These are phyloP conservation scores for Thelonectria discophora DNA, from an alignment of 2,329 filamentous ascomycete species.

Conservation along the genomic window DNA sequence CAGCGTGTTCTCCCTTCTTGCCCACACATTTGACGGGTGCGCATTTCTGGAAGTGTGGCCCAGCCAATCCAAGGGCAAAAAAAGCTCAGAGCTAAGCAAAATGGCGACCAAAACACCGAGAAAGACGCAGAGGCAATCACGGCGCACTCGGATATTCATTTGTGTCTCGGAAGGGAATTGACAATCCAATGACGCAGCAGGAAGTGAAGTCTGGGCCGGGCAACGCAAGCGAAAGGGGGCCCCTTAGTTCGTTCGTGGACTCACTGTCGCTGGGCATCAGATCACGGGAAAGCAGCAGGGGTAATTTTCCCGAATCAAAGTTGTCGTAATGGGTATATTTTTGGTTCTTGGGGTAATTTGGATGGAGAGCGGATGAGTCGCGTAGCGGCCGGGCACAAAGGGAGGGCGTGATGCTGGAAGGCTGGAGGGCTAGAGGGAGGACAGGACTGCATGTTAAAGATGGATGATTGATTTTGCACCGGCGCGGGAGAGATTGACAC, in stretches of 20 bases:
- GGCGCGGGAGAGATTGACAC: too few species aligned
- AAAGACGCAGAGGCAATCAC: not conserved
- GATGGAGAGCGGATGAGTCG: not conserved
- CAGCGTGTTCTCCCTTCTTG: conserved; percentile 9
- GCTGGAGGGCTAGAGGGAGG: too few species aligned
- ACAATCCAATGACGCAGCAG: conserved; percentile 1
- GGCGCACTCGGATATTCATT: not conserved
- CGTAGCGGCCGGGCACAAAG: too few species aligned
- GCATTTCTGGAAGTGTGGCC: conserved; percentile 6
- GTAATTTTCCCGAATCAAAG: too few species aligned
- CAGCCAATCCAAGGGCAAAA: conserved; percentile 14
- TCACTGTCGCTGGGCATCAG: too few species aligned
- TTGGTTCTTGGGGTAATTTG: not conserved
- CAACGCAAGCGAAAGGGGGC: not conserved
- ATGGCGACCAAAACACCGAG: conserved; percentile 13
- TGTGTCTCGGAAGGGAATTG: conserved; percentile 5
- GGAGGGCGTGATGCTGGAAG: too few species aligned
- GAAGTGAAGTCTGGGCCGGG: not conserved
- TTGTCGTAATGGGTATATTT: too few species aligned
- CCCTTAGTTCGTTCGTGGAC: too few species aligned
- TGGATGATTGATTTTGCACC: too few species aligned
- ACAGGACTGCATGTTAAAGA: too few species aligned
- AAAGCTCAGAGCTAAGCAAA: not conserved
- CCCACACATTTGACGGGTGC: not conserved
- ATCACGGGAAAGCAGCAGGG: too few species aligned